Evolutionary conservation across 352 stramenopile species (phyloP), one percentile per base, ranked within the genome.

Genomic region (Blastocystis sp.): DNA sequence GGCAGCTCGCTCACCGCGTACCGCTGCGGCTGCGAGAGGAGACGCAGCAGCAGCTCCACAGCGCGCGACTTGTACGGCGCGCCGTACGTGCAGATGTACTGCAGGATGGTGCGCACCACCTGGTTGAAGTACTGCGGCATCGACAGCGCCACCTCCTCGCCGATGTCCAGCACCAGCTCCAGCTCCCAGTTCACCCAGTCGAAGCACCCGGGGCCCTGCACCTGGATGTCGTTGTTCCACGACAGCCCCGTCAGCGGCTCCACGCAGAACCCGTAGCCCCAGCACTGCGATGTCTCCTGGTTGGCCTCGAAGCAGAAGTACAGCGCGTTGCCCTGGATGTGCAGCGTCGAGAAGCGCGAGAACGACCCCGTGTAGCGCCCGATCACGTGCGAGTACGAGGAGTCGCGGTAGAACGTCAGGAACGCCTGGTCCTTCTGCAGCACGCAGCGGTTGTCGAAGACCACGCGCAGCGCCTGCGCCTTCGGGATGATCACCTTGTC

Each of bases 31-130:
- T 77, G 41, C 26, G 79, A 89, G 39, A 89, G 65, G 24, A 89
- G 45, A 24, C 59, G 63, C n/a, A 89, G 55, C 26, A 89, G 79
- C 35, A 89, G 60, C 79, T 89, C 79, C n/a, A 67, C 67, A 16
- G 67, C 67, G 50, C 79, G 79, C 37, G 67, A 89, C 35, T 89
- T 89, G 67, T 89, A 89, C 4, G 79, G 79, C 50, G 79, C 79
- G 24, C 79, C 79, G 41, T 80, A 89, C 0, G 79, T 89, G 33
- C 79, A 62, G 12, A 89, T 10, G 31, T 89, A 89, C n/a, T 50
- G 29, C 21, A 89, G 41, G 50, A 89, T 89, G 6, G 63, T 89
- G 1, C 13, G 24, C 19, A 79, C 50, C 4, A 89, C 79, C 21
- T 31, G 35, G 41, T 89, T 77, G 63, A 77, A 89, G 60, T 78